These are phyloP conservation scores for Hypoxylon sp. DNA, from an alignment of 2,329 filamentous ascomycete genomes.

Conservation along the genomic window DNA sequence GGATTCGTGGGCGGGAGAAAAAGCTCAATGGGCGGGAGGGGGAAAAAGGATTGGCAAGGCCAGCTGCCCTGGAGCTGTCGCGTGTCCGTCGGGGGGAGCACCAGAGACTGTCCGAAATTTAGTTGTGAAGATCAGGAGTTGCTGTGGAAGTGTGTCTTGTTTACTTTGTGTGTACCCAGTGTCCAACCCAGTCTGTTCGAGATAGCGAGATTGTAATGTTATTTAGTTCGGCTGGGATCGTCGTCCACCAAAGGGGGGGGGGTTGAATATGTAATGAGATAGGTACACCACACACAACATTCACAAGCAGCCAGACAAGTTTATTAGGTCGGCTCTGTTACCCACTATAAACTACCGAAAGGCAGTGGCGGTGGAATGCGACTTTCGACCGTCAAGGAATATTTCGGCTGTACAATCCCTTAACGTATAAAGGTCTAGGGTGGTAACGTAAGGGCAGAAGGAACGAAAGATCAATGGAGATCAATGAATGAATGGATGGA, in stretches of 20 bases:
- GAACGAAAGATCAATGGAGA: constrained; percentile 4
- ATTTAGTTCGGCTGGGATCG: constrained; percentile 44
- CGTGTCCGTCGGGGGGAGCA: constrained; percentile 24
- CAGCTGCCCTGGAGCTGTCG: constrained; percentile 22
- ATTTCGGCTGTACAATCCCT: neutral
- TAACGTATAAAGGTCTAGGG: neutral
- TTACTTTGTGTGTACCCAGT: constrained; percentile 34
- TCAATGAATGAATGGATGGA: constrained; percentile 5
- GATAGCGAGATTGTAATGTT: constrained; percentile 44
- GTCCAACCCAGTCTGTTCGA: constrained; percentile 31
- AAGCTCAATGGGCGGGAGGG: constrained; percentile 2
- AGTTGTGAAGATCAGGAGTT: constrained; percentile 22
- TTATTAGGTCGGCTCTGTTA: constrained; percentile 25
- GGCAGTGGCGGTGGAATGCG: constrained; percentile 33
- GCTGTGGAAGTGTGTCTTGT: constrained; percentile 28
- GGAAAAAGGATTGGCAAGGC: constrained; percentile 18
- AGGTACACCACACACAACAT: constrained; percentile 28
- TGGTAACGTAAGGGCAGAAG: constrained; percentile 10
- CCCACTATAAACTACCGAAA: constrained; percentile 40
- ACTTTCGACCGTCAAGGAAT: constrained; percentile 23
- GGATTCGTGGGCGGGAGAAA: constrained; percentile 7
- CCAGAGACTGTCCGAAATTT: constrained; percentile 8
- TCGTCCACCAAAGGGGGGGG: constrained; percentile 40
- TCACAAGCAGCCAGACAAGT: constrained; percentile 17
- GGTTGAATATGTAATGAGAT: constrained; percentile 24